Percentiles rank a stretch among this genome's conserved stretches.
These are phyloP conservation scores for Seminavis robusta DNA, from an alignment of 108 stramenopile genomes.

Conservation along the genomic window DNA sequence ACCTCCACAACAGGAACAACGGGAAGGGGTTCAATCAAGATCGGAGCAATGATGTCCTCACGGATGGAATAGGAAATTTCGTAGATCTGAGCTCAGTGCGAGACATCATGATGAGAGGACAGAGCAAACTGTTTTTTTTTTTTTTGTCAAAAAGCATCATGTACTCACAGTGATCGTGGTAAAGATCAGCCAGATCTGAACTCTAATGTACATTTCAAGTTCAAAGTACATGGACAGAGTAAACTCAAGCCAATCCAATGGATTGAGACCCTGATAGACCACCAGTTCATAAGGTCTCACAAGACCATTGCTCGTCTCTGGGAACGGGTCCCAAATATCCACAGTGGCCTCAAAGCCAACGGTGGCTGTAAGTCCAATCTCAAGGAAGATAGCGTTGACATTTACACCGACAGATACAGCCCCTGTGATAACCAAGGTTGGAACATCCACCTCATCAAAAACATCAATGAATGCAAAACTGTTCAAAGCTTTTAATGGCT, in stretches of 20 bases:
- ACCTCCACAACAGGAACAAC: no score
- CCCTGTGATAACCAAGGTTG: slow-evolving; percentile 12
- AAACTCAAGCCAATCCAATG: slow-evolving; percentile 35
- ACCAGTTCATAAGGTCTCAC: slow-evolving; percentile 28
- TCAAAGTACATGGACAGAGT: not conserved
- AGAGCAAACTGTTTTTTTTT: no score
- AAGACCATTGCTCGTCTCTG: slow-evolving; percentile 21
- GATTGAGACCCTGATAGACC: slow-evolving; percentile 5
- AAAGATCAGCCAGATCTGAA: slow-evolving; percentile 16
- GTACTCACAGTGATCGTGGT: not conserved
- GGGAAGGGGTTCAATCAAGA: no score
- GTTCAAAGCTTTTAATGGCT: slow-evolving; percentile 29
- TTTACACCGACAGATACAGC: slow-evolving; percentile 7
- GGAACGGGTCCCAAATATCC: slow-evolving; percentile 34
- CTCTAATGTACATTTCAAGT: slow-evolving; percentile 1
- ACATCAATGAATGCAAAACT: slow-evolving; percentile 30
- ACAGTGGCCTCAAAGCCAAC: slow-evolving; percentile 14
- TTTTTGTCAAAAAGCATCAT: no score
- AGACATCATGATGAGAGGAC: no score
- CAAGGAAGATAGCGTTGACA: slow-evolving; percentile 22
- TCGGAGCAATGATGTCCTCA: no score
- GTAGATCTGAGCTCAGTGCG: no score
- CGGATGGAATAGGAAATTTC: no score
- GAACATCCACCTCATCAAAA: slow-evolving; percentile 32
- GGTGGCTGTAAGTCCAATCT: slow-evolving; percentile 15